Evolutionary conservation across 2,329 filamentous ascomycete genomes (phyloP), one percentile per base, ranked within the genome.

Genomic region (Aquanectria penicillioides): DNA sequence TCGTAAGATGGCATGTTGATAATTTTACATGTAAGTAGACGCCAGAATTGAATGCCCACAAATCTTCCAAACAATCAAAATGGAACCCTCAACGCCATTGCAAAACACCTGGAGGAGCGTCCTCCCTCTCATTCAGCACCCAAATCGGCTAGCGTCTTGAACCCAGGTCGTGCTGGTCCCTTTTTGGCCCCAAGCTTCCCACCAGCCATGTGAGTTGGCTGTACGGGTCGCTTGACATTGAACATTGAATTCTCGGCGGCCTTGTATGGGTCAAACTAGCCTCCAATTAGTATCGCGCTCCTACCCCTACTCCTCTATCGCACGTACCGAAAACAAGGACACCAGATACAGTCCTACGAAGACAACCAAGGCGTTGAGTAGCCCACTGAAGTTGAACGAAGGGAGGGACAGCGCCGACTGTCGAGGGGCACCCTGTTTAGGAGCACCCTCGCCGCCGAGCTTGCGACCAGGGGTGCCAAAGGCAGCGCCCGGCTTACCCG

Each of bases 341-440:
- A 80, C 79, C 37, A 89, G 73, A 69, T 89, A 90, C 4, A 90
- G 74, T 12, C 86, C 87, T 40, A 89, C 76, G 60, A 89, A 86
- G 6, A 78, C 75, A 40, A 87, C 67, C 7, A 89, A 65, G 0
- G 78, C 70, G 66, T 83, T 81, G 46, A 87, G 54, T 18, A 87
- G 64, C 48, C 73, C 71, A 57, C 80, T 79, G 8, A 83, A 63
- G 54, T 80, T 75, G 64, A 59, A 69, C 17, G 51, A 55, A 48
- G 28, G 67, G 64, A 67, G 72, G 28, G 57, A 61, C 20, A 46
- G 44, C 60, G 57, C 23, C 57, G 55, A n/a, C n/a, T n/a, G n/a
- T n/a, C 47, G 47, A 43, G 55, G 20, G 5, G 48, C 43, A 17
- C 20, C 13, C 13, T 64, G 57, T 3, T 41, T 26, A 38, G 69